Conservation (phyloP, 2,329 filamentous ascomycete species). For the Apiospora aurea region DNA sequence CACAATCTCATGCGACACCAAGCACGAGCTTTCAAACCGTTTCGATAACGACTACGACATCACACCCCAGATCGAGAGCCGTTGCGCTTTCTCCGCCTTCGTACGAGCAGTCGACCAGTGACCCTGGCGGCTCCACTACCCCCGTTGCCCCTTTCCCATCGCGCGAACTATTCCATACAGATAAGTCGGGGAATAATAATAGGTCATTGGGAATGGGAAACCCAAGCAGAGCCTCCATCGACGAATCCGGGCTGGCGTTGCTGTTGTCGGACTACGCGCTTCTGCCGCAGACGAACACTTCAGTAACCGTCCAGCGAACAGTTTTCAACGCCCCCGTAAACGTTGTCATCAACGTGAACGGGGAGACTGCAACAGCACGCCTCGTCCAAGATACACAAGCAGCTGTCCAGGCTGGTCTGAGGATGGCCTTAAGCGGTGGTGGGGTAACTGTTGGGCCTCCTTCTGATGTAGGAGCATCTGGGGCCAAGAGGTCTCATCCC, state of each 20-base stretch:
- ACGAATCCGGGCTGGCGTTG: not conserved
- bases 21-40: not conserved
- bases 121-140: rapidly evolving
- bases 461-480: too few species aligned
- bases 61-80: not conserved
- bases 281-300: not conserved
- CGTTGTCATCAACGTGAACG: not conserved
- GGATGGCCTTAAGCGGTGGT: not conserved
- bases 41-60: not conserved
- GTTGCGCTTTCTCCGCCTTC: not conserved
- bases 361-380: not conserved
- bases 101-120: not conserved
- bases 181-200: not conserved
- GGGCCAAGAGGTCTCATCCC: not conserved
- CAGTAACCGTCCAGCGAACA: not conserved
- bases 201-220: not conserved
- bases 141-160: not conserved
- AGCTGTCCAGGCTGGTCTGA: not conserved
- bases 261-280: not conserved
- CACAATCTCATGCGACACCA: not conserved
- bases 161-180: not conserved
- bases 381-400: not conserved
- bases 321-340: not conserved
- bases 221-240: not conserved
- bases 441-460: not conserved